Evolutionary conservation across 1,284 basidiomycete genomes (phyloP), one percentile per base, ranked within the genome.

Genomic region (Ganoderma sinense): DNA sequence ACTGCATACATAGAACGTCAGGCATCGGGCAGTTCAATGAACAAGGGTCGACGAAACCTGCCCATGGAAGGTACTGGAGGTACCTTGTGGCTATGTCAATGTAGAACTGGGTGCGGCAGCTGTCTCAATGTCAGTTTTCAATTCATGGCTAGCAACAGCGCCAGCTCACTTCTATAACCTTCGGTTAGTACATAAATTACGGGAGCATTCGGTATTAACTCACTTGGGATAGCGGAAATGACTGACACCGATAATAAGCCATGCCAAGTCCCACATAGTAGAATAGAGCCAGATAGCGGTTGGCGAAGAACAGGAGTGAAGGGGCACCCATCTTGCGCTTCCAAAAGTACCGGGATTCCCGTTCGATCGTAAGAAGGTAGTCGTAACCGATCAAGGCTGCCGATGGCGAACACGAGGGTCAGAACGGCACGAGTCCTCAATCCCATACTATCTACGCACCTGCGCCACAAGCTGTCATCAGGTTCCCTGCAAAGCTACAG

Each of bases 341-440:
- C 70, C 70, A 71, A 33, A 71, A 68, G 26, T 61, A 60, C 4
- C 31, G 29, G 0, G 63, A 26, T 33, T 71, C 69, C 13, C 48
- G 59, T 2, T 43, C 26, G n/a, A 71, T 11, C 1, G 70, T 71
- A 4, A 68, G 51, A 31, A 66, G 13, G 36, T 71, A 68, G 11
- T 68, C 41, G 29, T 65, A 71, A 1, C 59, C 16, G 3, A 71
- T 16, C 4, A 66, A 43, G 0, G 40, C 70, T 68, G 31, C 29
- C 5, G 29, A 16, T 36, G 16, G 41, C 14, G 26, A 62, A n/a
- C 16, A 31, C 29, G 16, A 55, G 1, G 26, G 26, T 26, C 18
- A 31, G 5, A 10, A 55, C 2, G 48, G 48, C 7, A 4, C 11
- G 45, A 0, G n/a, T 13, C 3, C 23, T 18, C 36, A 39, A 39